A percentile compares a stretch with the other conserved stretches of the same genome.
These are phyloP conservation scores for Theobroma grandiflorum DNA, from an alignment of 441 rosid genomes.

Conservation along the genomic window DNA sequence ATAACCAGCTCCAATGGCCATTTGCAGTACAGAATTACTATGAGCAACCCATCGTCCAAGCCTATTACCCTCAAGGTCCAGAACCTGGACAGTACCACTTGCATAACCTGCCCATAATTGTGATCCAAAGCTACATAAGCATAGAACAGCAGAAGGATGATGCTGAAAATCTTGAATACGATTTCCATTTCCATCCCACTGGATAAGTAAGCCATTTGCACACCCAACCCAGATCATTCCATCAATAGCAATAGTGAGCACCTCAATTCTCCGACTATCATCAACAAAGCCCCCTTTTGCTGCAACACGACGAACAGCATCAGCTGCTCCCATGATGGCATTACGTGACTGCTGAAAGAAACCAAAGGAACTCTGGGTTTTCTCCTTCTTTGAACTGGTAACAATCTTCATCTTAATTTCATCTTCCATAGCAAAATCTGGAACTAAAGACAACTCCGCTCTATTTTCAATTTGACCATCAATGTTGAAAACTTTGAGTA, in stretches of 20 bases:
- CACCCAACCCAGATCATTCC: constrained; percentile 72
- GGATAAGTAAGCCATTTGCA: constrained; percentile 66
- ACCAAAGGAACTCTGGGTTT: constrained; percentile 65
- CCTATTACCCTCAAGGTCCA: constrained; percentile 71
- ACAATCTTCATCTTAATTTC: constrained; percentile 60
- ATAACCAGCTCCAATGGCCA: constrained; percentile 65
- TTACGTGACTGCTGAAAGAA: constrained; percentile 80
- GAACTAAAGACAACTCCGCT: constrained; percentile 45
- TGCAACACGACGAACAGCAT: constrained; percentile 80
- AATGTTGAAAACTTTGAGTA: constrained; percentile 68
- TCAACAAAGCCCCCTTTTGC: constrained; percentile 66
- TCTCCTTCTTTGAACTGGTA: constrained; percentile 59
- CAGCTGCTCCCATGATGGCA: constrained; percentile 86
- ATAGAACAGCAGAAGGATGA: constrained; percentile 64
- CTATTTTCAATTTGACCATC: constrained; percentile 80
- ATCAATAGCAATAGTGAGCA: constrained; percentile 52
- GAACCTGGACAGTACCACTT: constrained; percentile 61
- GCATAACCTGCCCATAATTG: constrained; percentile 69
- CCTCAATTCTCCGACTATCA: constrained; percentile 68
- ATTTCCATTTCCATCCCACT: constrained; percentile 73
- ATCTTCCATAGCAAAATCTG: constrained; percentile 57
- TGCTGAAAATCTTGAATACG: constrained; percentile 61
- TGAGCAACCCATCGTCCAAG: constrained; percentile 75
- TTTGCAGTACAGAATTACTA: constrained; percentile 65
- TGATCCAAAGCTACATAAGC: constrained; percentile 65